These are phyloP conservation scores for bread wheat (Triticum aestivum) DNA, from an alignment of 176 grass and related monocot species.

Conservation along the genomic window IWGSC_CS_RefSeq_v2.1 NC_057809.1:204805761-204806260, in stretches of 20 bases:
- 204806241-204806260: constrained; percentile 92
- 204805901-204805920: constrained; percentile 42
- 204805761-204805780: no score
- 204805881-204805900: neutral
- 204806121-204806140: constrained; percentile 72
- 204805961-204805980: constrained; percentile 10
- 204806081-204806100: neutral
- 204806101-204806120: constrained; percentile 86
- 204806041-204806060: constrained; percentile 25
- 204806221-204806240: constrained; percentile 69
- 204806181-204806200: constrained; percentile 93
- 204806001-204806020: constrained; percentile 18
- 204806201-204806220: constrained; percentile 92
- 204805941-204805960: constrained; percentile 19
- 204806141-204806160: constrained; percentile 94
- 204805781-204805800: no score
- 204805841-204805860: no score
- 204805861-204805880: constrained; percentile 11
- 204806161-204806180: constrained; percentile 90
- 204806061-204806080: neutral
- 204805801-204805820: no score
- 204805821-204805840: no score
- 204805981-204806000: constrained; percentile 10
- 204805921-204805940: constrained; percentile 17
- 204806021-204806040: constrained; percentile 37